phyloP scores from a whole-genome alignment of 805 yeast species.

The Saccharomycopsis synnaedendra region DNA sequence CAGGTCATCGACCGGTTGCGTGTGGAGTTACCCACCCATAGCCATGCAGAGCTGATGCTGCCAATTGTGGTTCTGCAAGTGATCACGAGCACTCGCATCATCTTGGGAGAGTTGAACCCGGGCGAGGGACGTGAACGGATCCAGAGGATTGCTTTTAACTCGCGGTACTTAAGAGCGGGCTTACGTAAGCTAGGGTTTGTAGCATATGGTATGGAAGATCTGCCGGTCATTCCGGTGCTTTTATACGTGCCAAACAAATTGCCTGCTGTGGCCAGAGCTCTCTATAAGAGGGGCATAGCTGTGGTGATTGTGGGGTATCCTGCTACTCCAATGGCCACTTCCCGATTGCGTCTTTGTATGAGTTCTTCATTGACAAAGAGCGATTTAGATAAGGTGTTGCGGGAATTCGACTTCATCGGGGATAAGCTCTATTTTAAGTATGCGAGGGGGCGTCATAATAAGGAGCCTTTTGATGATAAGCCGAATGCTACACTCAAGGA shows the following conservation, averaged over 20 bases:
- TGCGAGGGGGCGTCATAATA: conserved; percentile 5
- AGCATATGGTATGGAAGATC: conserved; percentile 89
- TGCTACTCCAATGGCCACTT: conserved; percentile 84
- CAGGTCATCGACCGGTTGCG: conserved; percentile 63
- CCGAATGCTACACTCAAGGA: conserved; percentile 12
- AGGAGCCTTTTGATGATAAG: conserved; percentile 14
- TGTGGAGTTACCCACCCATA: conserved; percentile 57
- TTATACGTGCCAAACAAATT: conserved; percentile 86
- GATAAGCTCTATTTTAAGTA: conserved; percentile 57
- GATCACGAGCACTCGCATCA: conserved; percentile 63
- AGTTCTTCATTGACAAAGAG: conserved; percentile 87
- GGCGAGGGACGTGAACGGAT: conserved; percentile 90
- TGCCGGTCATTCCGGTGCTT: conserved; percentile 88
- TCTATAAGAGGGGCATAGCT: conserved; percentile 73
- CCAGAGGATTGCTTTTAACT: conserved; percentile 89
- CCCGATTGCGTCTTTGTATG: conserved; percentile 88
- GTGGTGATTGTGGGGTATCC: conserved; percentile 97
- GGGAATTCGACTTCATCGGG: conserved; percentile 66
- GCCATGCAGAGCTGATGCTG: conserved; percentile 78
- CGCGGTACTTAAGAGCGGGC: conserved; percentile 86
- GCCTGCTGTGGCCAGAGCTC: conserved; percentile 82
- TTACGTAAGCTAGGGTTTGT: conserved; percentile 87
- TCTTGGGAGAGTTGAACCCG: conserved; percentile 73
- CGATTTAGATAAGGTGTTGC: conserved; percentile 75
- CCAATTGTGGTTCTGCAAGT: conserved; percentile 90